Percentiles rank a stretch among this genome's conserved stretches.
Evolutionary conservation across 2,329 filamentous ascomycete species (phyloP).

Genomic region (Blastomyces silverae): DNA sequence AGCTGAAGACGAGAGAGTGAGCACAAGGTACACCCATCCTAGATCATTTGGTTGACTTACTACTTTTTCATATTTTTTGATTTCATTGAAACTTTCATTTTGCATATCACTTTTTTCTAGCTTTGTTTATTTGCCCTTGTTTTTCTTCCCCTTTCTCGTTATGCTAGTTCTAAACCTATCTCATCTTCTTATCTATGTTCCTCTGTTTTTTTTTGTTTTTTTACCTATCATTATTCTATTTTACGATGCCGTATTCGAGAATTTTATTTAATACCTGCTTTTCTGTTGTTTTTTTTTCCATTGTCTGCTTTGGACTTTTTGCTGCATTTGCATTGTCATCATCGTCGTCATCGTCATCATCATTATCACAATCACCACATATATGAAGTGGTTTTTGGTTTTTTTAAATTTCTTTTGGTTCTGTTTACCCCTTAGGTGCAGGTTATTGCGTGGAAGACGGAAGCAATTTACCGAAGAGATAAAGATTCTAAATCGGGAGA

Average conservation of each 20-base stretch:
- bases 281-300: neutral
- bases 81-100: slow-evolving; percentile 12
- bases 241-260: slow-evolving; percentile 12
- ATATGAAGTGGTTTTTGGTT: neutral
- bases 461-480: neutral
- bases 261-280: slow-evolving; percentile 6
- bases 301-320: neutral
- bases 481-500: neutral
- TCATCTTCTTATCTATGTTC: slow-evolving; percentile 1
- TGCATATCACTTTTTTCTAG: neutral
- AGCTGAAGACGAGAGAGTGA: neutral
- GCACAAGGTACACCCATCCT: neutral
- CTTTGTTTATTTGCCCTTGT: neutral
- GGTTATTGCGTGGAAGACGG: neutral
- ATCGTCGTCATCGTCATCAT: neutral
- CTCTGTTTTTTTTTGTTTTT: neutral
- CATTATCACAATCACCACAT: neutral
- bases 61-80: neutral
- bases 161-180: neutral
- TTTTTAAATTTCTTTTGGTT: neutral
- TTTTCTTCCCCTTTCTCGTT: slow-evolving; percentile 3
- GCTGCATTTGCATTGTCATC: neutral
- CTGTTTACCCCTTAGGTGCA: neutral
- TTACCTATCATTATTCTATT: slow-evolving; percentile 9
- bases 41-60: neutral